These are phyloP conservation scores for Barnettozyma salicaria DNA, from an alignment of 805 yeast genomes.

Conservation along the genomic window DNA sequence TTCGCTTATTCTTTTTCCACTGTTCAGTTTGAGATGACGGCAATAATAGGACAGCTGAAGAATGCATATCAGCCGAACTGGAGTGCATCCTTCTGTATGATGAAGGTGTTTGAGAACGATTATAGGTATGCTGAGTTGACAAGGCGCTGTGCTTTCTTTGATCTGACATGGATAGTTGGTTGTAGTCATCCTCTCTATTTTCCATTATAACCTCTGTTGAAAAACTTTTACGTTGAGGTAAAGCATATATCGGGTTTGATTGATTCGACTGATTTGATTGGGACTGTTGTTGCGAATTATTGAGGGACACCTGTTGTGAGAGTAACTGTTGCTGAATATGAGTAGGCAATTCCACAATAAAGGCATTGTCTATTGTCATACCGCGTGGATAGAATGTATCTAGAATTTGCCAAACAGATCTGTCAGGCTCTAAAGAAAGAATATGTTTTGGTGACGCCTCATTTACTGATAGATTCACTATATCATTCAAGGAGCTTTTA, in stretches of 20 bases:
- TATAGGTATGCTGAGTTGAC: conserved; percentile 17
- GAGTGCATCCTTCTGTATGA: conserved; percentile 4
- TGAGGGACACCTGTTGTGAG: neutral
- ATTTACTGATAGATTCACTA: conserved; percentile 7
- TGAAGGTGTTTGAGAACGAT: conserved; percentile 22
- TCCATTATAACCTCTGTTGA: conserved; percentile 23
- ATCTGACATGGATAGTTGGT: conserved; percentile 3
- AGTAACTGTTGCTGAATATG: conserved; percentile 7
- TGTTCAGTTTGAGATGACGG: conserved; percentile 15
- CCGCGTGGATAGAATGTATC: conserved; percentile 62
- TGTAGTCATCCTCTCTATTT: conserved; percentile 21
- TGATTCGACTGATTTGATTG: neutral
- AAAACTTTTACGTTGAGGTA: conserved; percentile 11
- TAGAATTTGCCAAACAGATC: conserved; percentile 47
- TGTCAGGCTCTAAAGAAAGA: conserved; percentile 50
- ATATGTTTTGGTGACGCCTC: conserved; percentile 14
- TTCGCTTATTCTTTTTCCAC: neutral
- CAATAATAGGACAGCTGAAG: conserved; percentile 23
- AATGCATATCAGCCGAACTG: conserved; percentile 16
- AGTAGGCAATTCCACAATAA: conserved; percentile 46
- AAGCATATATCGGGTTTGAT: neutral
- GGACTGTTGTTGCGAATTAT: neutral
- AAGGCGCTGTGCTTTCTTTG: conserved; percentile 18
- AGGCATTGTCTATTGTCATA: conserved; percentile 60
- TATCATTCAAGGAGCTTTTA: conserved; percentile 12